Conservation (phyloP, 495 filamentous ascomycete genomes). For the Pseudevernia furfuracea region DNA sequence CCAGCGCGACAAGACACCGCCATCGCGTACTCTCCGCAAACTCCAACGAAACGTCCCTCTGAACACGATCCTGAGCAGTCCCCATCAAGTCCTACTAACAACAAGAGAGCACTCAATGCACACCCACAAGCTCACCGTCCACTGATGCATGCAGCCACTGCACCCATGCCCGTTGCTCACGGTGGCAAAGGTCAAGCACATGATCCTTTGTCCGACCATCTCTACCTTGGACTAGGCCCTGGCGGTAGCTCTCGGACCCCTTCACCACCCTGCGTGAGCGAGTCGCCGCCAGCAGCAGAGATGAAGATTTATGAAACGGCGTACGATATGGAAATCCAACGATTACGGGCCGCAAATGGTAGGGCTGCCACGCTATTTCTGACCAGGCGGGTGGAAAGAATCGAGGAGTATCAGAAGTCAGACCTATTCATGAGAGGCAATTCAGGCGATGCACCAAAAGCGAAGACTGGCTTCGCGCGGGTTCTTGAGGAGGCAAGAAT, state of each 20-base stretch:
- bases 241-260: conserved; percentile 28
- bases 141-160: conserved; percentile 20
- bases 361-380: conserved; percentile 44
- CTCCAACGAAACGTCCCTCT: conserved; percentile 21
- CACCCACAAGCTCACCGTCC: conserved; percentile 22
- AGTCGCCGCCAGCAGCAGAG: conserved; percentile 67
- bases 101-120: conserved; percentile 23
- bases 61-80: conserved; percentile 16
- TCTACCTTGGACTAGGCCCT: conserved; percentile 68
- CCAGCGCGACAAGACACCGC: conserved; percentile 19
- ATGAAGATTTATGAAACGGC: conserved; percentile 83
- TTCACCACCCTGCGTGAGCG: conserved; percentile 53
- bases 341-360: conserved; percentile 48
- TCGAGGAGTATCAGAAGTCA: conserved; percentile 32
- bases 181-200: conserved; percentile 56
- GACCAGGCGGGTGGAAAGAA: conserved; percentile 52
- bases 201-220: conserved; percentile 53
- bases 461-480: conserved; percentile 22
- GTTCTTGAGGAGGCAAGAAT: conserved; percentile 28
- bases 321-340: conserved; percentile 71
- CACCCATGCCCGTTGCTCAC: conserved; percentile 15
- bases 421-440: conserved; percentile 20
- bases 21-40: conserved; percentile 14
- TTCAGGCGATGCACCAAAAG: conserved; percentile 2
- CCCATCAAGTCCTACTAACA: conserved; percentile 11